Evolutionary conservation across 768 basidiomycete genomes (phyloP).

Genomic region (Dictyophora rubrovolvata): DNA sequence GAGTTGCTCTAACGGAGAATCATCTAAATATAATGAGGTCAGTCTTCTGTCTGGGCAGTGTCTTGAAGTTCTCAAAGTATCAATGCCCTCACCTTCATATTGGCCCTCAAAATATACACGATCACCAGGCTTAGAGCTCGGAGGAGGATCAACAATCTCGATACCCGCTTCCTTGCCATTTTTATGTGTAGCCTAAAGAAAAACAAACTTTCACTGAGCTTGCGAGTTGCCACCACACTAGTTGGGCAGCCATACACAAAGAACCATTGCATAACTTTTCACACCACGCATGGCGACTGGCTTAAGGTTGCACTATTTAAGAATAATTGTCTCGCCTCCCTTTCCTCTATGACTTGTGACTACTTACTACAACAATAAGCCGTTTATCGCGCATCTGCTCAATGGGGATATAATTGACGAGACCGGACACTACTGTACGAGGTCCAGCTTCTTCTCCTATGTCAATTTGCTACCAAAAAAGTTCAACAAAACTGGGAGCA

Average conservation of each 20-base stretch:
- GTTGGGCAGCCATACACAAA: slow-evolving; percentile 49
- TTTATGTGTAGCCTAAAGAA: slow-evolving; percentile 71
- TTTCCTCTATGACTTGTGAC: not conserved
- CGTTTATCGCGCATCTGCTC: slow-evolving; percentile 83
- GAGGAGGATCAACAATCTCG: slow-evolving; percentile 84
- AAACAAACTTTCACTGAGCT: not conserved
- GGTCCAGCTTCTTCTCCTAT: slow-evolving; percentile 92
- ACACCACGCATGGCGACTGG: slow-evolving; percentile 95
- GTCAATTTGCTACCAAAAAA: slow-evolving; percentile 69
- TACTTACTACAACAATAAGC: slow-evolving; percentile 70
- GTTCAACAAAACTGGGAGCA: not conserved
- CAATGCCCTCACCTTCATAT: slow-evolving; percentile 54
- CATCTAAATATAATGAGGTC: slow-evolving; percentile 30
- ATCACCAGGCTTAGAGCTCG: slow-evolving; percentile 81
- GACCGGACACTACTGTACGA: slow-evolving; percentile 90
- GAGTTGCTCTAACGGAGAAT: slow-evolving; percentile 66
- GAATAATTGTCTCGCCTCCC: not conserved
- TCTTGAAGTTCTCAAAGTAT: not conserved
- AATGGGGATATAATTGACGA: slow-evolving; percentile 93
- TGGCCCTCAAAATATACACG: slow-evolving; percentile 90
- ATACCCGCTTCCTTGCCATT: slow-evolving; percentile 85
- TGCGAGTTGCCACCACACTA: not conserved
- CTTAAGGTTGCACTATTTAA: slow-evolving; percentile 75
- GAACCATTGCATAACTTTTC: slow-evolving; percentile 97
- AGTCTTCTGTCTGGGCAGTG: no score